Base-by-base conservation (phyloP, 2,329 filamentous ascomycete genomes). In the Exserohilum turcica region DNA sequence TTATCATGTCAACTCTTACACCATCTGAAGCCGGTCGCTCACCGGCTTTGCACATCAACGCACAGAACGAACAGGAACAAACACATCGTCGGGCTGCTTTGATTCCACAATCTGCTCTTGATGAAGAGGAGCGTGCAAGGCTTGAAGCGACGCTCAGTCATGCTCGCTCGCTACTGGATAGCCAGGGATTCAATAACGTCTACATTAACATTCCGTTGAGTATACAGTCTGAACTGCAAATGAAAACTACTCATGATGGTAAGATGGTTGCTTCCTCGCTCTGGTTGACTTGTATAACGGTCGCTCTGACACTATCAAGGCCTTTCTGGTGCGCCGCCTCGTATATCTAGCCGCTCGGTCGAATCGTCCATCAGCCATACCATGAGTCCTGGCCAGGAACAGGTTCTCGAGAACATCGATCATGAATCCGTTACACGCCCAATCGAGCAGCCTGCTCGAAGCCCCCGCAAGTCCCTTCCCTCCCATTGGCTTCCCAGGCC, bases 391-490 rank as follows among this genome's bases (percentile, higher is more conserved):
- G 24, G 48, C 19, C 62, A 42, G 33, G 48, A n/a, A 9, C 36
- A 49, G 6, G 7, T 40, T 9, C 50, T 42, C 2, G 43, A 50
- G 15, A 37, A 54, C 3, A 28, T 21, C 2, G 48, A 60, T 9
- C 28, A 35, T 21, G 21, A 38, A 6, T 42, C 28, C n/a, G 13
- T 44, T 4, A 10, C 18, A 0, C 32, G 53, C 9, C 32, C 29
- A 19, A 24, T 12, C 10, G 43, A 33, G 3, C 43, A 51, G 5
- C 45, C 37, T 3, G 40, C 46, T 6, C 35, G 48, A 1, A 71
- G 64, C 27, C 57, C 64, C 1, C 67, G 68, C 19, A 71, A 70
- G 49, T 47, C 69, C 1, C 59, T 71, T 15, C 68, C 70, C 24
- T 28, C 61, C 2, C 63, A 68, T 12, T 70, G 68, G 68, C 47